Percentiles rank a stretch among this genome's conserved stretches.
Conservation (phyloP, 2,329 filamentous ascomycete genomes). For the Ilyonectria robusta region DNA sequence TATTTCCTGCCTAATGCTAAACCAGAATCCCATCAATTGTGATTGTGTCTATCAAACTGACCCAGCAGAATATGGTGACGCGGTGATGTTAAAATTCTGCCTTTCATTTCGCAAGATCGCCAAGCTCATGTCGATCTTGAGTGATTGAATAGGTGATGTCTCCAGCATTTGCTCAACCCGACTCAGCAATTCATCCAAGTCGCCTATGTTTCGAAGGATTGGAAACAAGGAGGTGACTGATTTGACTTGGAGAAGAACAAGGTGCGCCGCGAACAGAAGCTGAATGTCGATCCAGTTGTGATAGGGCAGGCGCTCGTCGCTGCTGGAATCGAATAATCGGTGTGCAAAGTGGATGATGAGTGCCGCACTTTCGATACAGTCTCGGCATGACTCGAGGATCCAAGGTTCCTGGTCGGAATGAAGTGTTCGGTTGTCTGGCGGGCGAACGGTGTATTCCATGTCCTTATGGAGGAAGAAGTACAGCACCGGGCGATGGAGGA, state of each 20-base stretch:
- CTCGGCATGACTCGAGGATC: not conserved
- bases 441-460: constrained; percentile 1
- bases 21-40: not conserved
- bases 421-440: not conserved
- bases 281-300: not conserved
- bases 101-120: not conserved
- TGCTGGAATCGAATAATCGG: not conserved
- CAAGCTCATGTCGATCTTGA: not conserved
- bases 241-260: not conserved
- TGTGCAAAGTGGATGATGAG: not conserved
- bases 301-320: not conserved
- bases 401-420: not conserved
- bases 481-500: not conserved
- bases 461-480: constrained; percentile 3
- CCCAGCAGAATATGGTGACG: not conserved
- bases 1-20: not conserved
- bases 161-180: not conserved
- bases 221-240: not conserved
- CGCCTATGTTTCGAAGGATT: not conserved
- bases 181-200: not conserved
- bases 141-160: not conserved
- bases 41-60: not conserved
- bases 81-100: not conserved
- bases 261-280: not conserved
- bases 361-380: not conserved